phyloP scores from a whole-genome alignment of 2,329 filamentous ascomycete species.

The Sarocladium brachiariae region DNA sequence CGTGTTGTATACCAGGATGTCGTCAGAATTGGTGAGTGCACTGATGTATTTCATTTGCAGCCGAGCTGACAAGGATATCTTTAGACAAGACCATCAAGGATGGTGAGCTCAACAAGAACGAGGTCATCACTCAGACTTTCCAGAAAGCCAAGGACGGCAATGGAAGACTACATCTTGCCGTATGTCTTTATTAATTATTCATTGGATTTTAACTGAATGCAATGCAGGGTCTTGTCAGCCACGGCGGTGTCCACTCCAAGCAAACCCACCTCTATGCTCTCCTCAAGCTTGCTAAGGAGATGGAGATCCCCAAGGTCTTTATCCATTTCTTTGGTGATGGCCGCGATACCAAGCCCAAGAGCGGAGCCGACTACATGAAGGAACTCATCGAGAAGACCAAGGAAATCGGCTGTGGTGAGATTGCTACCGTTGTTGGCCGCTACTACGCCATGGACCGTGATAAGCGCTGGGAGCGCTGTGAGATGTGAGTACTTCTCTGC shows the following conservation, averaged over 20 bases:
- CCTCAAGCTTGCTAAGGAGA: conserved; percentile 82
- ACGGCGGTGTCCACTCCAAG: conserved; percentile 95
- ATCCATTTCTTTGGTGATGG: conserved; percentile 99
- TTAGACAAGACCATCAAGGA: conserved; percentile 81
- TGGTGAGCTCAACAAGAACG: conserved; percentile 66
- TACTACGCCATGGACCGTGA: conserved; percentile 99
- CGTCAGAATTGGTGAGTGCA: conserved; percentile 65
- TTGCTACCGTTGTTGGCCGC: conserved; percentile 88
- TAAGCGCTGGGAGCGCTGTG: conserved; percentile 96
- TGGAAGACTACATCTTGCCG: conserved; percentile 80
- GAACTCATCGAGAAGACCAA: conserved; percentile 73
- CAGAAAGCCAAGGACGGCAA: conserved; percentile 77
- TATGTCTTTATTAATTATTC: neutral
- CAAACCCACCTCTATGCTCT: conserved; percentile 88
- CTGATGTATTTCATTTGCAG: neutral
- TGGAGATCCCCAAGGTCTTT: conserved; percentile 82
- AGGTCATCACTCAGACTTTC: conserved; percentile 72
- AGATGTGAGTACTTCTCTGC: conserved; percentile 39
- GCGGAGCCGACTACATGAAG: conserved; percentile 79
- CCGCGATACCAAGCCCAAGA: conserved; percentile 96
- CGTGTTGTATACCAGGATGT: conserved; percentile 98
- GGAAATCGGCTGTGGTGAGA: conserved; percentile 78
- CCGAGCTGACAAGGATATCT: neutral
- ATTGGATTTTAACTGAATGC: neutral
- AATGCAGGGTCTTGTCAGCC: conserved; percentile 70